A percentile compares a stretch with the other conserved stretches of the same genome.
These are phyloP conservation scores for Rhododendron griersonianum DNA, from an alignment of 148 eudicot species.

Conservation along the genomic window DNA sequence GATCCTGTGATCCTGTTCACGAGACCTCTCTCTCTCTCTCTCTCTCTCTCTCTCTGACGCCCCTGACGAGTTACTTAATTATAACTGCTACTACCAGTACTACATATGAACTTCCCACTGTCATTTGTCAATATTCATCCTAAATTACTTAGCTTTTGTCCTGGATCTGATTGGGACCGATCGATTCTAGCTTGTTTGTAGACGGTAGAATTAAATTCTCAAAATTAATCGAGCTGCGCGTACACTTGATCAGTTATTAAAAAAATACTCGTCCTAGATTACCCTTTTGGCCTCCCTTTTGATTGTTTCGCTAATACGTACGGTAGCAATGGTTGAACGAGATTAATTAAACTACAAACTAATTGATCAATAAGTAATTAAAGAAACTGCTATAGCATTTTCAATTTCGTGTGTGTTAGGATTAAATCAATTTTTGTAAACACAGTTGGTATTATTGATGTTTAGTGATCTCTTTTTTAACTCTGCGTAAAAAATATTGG, in stretches of 20 bases:
- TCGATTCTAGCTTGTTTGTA: background rate
- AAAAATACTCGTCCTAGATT: no score
- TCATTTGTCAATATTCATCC: background rate
- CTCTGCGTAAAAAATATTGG: no score
- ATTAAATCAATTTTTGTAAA: no score
- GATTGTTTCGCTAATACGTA: no score
- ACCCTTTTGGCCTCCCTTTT: no score
- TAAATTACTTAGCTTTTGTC: background rate
- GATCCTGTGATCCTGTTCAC: slow-evolving; percentile 31
- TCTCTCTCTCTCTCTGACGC: slow-evolving; percentile 17
- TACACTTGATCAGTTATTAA: no score
- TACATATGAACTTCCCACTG: background rate
- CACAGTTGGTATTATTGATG: no score
- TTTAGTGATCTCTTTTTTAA: no score
- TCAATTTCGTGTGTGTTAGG: no score
- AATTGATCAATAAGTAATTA: background rate
- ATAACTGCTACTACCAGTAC: background rate
- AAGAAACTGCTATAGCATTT: background rate
- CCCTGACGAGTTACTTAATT: background rate
- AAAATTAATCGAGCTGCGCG: no score
- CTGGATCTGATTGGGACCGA: background rate
- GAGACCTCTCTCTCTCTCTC: slow-evolving; percentile 43
- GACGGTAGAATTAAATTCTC: background rate
- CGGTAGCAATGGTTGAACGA: background rate
- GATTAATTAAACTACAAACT: no score